Conservation (phyloP, 2,329 filamentous ascomycete genomes). For the Daldinia eschscholtzii region DNA sequence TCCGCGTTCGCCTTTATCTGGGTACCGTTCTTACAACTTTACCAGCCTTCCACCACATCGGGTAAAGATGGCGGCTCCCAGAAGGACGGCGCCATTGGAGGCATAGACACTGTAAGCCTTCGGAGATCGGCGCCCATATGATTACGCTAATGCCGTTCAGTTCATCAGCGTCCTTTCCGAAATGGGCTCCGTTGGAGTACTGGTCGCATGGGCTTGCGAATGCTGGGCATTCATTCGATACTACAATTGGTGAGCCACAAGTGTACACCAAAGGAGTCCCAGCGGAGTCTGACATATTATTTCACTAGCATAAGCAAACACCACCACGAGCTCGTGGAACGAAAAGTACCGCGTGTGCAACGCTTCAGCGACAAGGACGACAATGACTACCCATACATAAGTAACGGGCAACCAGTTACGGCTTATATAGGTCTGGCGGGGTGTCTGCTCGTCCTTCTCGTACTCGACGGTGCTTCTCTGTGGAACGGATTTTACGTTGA, state of each 20-base stretch:
- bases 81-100: not conserved
- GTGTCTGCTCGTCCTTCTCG: conserved; percentile 54
- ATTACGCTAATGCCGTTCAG: conserved; percentile 41
- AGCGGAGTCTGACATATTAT: not conserved
- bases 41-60: not conserved
- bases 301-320: conserved; percentile 44
- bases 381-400: conserved; percentile 56
- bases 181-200: conserved; percentile 54
- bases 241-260: conserved; percentile 52
- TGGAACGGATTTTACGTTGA: conserved; percentile 54
- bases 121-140: not conserved
- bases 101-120: conserved; percentile 12
- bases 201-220: conserved; percentile 58
- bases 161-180: conserved; percentile 57
- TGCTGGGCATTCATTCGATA: conserved; percentile 58
- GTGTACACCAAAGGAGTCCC: not conserved
- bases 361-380: conserved; percentile 43
- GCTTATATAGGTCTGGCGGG: conserved; percentile 54
- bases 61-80: not conserved
- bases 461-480: conserved; percentile 53
- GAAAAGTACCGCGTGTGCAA: conserved; percentile 46
- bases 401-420: conserved; percentile 55
- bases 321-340: conserved; percentile 39
- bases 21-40: conserved; percentile 58
- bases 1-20: conserved; percentile 56